Conservation (phyloP, 2,329 filamentous ascomycete genomes). For the Fusarium sp. region DNA sequence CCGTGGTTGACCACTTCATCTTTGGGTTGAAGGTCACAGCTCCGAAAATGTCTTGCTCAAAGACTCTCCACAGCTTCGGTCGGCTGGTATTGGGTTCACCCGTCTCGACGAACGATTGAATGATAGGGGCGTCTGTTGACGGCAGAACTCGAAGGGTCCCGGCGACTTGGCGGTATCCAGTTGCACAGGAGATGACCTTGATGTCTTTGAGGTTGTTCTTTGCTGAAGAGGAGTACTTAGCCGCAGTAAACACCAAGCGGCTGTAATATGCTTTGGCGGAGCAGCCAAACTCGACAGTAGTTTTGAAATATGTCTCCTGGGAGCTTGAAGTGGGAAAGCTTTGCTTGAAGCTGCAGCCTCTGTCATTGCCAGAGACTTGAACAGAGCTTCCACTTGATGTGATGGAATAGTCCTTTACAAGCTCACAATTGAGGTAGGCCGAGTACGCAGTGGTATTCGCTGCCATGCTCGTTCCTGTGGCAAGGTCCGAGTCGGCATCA, state of each 20-base stretch:
- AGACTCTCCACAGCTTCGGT: slow-evolving; percentile 18
- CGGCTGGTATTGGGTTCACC: slow-evolving; percentile 9
- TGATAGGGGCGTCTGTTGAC: not conserved
- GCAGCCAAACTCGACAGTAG: slow-evolving; percentile 10
- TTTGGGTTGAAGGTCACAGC: slow-evolving; percentile 17
- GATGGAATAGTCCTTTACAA: slow-evolving; percentile 5
- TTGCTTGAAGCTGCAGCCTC: slow-evolving; percentile 26
- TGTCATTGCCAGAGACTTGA: slow-evolving; percentile 3
- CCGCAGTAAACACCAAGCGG: slow-evolving; percentile 17
- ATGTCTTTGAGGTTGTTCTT: slow-evolving; percentile 6
- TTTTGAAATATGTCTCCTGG: slow-evolving; percentile 22
- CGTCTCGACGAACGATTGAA: slow-evolving; percentile 4
- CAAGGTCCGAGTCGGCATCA: not conserved
- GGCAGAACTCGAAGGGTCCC: slow-evolving; percentile 5
- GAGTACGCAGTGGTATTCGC: slow-evolving; percentile 18
- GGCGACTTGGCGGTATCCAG: slow-evolving; percentile 12
- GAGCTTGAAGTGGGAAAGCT: not conserved
- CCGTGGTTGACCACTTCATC: slow-evolving; percentile 12
- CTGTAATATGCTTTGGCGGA: slow-evolving; percentile 20
- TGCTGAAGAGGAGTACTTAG: slow-evolving; percentile 12
- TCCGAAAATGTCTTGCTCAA: slow-evolving; percentile 16
- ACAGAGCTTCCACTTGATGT: not conserved
- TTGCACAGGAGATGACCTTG: slow-evolving; percentile 20
- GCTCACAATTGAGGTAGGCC: slow-evolving; percentile 17
- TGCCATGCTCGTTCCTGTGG: not conserved